Evolutionary conservation across 352 stramenopile species (phyloP).

Genomic region (Phytophthora cryptogea): DNA sequence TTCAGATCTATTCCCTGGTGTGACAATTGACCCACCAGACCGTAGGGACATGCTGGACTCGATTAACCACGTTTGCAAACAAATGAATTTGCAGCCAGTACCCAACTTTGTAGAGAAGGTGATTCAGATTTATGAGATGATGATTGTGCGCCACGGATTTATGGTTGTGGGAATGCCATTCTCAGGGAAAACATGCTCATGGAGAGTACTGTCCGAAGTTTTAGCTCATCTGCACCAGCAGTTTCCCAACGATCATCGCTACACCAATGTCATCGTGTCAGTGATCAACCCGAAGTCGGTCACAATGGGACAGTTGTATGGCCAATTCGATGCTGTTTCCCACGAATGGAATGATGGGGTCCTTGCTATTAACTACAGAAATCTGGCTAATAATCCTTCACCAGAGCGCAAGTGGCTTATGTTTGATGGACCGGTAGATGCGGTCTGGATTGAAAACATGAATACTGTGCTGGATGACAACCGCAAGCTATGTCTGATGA

Average conservation of each 20-base stretch:
- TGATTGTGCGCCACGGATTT: slow-evolving; percentile 95
- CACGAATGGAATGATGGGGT: slow-evolving; percentile 96
- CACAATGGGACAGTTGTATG: slow-evolving; percentile 94
- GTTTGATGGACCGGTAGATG: slow-evolving; percentile 94
- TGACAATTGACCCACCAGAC: slow-evolving; percentile 89
- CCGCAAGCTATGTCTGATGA: slow-evolving; percentile 94
- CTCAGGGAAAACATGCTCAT: slow-evolving; percentile 93
- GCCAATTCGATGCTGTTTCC: slow-evolving; percentile 94
- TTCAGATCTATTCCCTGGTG: slow-evolving; percentile 93
- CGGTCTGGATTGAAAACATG: slow-evolving; percentile 96
- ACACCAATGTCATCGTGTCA: slow-evolving; percentile 73
- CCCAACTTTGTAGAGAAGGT: slow-evolving; percentile 93
- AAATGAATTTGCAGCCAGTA: slow-evolving; percentile 86
- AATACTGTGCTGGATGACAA: slow-evolving; percentile 96
- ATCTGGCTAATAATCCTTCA: slow-evolving; percentile 75
- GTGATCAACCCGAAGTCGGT: slow-evolving; percentile 96
- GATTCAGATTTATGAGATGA: slow-evolving; percentile 97
- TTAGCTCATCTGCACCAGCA: slow-evolving; percentile 75
- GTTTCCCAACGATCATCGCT: slow-evolving; percentile 70
- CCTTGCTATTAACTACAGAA: slow-evolving; percentile 92
- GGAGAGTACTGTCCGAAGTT: slow-evolving; percentile 90
- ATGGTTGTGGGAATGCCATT: slow-evolving; percentile 96
- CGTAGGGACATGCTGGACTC: slow-evolving; percentile 83
- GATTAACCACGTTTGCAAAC: slow-evolving; percentile 81
- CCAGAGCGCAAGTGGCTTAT: slow-evolving; percentile 92